Conservation (phyloP, 106 monocot genomes). For the Agapanthus africanus region DNA sequence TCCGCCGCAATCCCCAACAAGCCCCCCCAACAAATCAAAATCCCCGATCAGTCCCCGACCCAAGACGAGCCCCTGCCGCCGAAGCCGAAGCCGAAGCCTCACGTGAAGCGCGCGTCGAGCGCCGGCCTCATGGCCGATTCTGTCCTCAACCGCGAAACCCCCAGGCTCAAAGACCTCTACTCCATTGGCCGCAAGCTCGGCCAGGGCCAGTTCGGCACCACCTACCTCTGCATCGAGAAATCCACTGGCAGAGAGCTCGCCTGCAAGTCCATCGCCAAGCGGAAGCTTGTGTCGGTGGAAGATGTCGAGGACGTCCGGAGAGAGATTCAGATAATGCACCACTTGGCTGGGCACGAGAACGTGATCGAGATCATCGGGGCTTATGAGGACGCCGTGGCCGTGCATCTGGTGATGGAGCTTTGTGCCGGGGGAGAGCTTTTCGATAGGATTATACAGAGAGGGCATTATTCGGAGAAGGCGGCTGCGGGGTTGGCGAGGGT, state of each 20-base stretch:
- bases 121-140: slow-evolving; percentile 32
- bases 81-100: slow-evolving; percentile 6
- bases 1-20: background rate
- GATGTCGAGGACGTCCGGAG: slow-evolving; percentile 58
- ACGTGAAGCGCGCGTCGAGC: slow-evolving; percentile 24
- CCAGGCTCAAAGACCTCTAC: slow-evolving; percentile 38
- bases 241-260: slow-evolving; percentile 38
- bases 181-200: slow-evolving; percentile 46
- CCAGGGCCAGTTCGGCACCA: slow-evolving; percentile 59
- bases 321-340: slow-evolving; percentile 58
- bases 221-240: slow-evolving; percentile 49
- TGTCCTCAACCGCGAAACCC: slow-evolving; percentile 41
- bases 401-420: slow-evolving; percentile 58
- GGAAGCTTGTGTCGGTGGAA: slow-evolving; percentile 36
- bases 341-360: slow-evolving; percentile 42
- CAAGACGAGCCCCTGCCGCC: background rate
- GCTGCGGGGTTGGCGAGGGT: slow-evolving; percentile 42
- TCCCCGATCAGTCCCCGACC: slow-evolving; percentile 16
- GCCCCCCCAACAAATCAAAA: background rate
- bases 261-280: slow-evolving; percentile 59
- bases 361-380: slow-evolving; percentile 44
- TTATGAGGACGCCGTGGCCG: slow-evolving; percentile 52
- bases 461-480: slow-evolving; percentile 53
- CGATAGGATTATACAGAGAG: slow-evolving; percentile 44
- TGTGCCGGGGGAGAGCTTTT: slow-evolving; percentile 57